A percentile compares a stretch with the other conserved stretches of the same genome.
Evolutionary conservation across 2,329 filamentous ascomycete genomes (phyloP).

Genomic region (Aspergillus awamori): DNA sequence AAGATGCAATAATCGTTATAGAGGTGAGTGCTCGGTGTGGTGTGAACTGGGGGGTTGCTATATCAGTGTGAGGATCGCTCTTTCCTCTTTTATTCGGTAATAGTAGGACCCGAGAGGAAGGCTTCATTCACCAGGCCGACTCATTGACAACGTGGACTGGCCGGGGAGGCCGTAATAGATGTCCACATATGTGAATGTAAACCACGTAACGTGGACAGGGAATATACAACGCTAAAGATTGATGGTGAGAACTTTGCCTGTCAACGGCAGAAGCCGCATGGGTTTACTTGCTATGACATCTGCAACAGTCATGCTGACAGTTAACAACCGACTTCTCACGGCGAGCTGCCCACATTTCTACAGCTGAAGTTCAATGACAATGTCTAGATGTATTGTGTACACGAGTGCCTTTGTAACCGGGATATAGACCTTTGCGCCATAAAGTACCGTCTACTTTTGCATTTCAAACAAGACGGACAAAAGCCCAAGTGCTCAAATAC

Average conservation of each 20-base stretch:
- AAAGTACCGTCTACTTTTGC: slow-evolving; percentile 36
- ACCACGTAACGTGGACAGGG: too few species aligned
- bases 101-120: background rate
- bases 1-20: background rate
- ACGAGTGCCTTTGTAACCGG: slow-evolving; percentile 5
- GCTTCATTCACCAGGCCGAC: slow-evolving; percentile 1
- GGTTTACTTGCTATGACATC: too few species aligned
- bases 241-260: too few species aligned
- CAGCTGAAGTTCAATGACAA: background rate
- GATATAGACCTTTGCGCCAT: slow-evolving; percentile 22
- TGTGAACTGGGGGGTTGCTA: background rate
- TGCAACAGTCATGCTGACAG: too few species aligned
- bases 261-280: too few species aligned
- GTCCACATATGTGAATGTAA: too few species aligned
- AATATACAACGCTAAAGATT: too few species aligned
- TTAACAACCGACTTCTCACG: too few species aligned
- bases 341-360: too few species aligned
- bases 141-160: background rate
- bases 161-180: background rate
- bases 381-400: background rate
- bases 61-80: slow-evolving; percentile 7
- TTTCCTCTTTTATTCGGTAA: slow-evolving; percentile 1
- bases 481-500: slow-evolving; percentile 4
- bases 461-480: slow-evolving; percentile 15
- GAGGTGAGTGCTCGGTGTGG: background rate